Evolutionary conservation across 805 yeast species (phyloP).

Genomic region (Scheffersomyces stipitis): DNA sequence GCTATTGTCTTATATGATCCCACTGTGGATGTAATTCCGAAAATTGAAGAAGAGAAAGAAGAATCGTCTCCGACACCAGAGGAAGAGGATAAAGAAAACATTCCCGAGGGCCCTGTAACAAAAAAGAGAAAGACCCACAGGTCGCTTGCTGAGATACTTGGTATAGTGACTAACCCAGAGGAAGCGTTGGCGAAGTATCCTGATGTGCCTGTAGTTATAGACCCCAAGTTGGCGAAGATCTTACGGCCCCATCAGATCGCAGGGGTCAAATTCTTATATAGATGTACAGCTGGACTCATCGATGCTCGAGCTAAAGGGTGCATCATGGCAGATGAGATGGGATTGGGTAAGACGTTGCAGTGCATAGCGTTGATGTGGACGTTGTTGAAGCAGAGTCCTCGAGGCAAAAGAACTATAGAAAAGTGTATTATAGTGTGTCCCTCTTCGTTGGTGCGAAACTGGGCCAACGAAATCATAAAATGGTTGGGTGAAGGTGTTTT

Average conservation of each 20-base stretch:
- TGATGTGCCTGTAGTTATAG: constrained; percentile 93
- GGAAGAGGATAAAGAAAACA: constrained; percentile 10
- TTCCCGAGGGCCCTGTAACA: constrained; percentile 13
- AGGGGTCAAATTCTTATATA: constrained; percentile 86
- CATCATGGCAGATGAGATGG: constrained; percentile 99
- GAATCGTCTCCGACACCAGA: constrained; percentile 12
- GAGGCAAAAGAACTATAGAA: constrained; percentile 77
- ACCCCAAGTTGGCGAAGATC: constrained; percentile 79
- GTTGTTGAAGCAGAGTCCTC: constrained; percentile 80
- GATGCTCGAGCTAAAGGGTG: constrained; percentile 89
- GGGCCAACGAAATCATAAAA: constrained; percentile 95
- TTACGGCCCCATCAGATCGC: constrained; percentile 95
- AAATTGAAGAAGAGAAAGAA: constrained; percentile 17
- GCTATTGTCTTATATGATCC: constrained; percentile 97
- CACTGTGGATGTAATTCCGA: constrained; percentile 65
- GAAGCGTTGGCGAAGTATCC: constrained; percentile 58
- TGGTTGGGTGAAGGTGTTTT: constrained; percentile 94
- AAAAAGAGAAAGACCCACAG: constrained; percentile 51
- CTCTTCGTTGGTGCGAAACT: constrained; percentile 85
- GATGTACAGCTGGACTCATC: constrained; percentile 86
- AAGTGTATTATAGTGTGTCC: constrained; percentile 95
- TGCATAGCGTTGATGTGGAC: constrained; percentile 95
- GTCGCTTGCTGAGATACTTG: constrained; percentile 77
- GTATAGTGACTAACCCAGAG: constrained; percentile 56
- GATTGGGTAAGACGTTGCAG: constrained; percentile 86